These are phyloP conservation scores for Lasiosphaeris hirsuta DNA, from an alignment of 495 filamentous ascomycete genomes.

Conservation along the genomic window DNA sequence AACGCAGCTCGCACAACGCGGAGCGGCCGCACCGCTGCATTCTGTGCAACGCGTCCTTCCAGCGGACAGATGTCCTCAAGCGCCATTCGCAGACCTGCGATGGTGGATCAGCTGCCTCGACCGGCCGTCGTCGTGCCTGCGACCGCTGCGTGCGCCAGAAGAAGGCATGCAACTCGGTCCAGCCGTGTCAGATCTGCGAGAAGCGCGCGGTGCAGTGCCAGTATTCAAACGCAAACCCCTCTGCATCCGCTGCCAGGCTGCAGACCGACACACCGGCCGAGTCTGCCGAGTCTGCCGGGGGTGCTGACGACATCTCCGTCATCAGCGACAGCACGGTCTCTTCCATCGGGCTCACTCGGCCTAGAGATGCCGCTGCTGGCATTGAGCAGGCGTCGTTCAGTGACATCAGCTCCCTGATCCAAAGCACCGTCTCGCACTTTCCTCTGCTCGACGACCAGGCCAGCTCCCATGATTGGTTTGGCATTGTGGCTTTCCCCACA, in stretches of 20 bases:
- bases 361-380: not conserved
- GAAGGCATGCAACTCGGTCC: slow-evolving; percentile 31
- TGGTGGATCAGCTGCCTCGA: slow-evolving; percentile 14
- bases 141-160: slow-evolving; percentile 34
- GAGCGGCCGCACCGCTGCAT: slow-evolving; percentile 30
- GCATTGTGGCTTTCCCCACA: slow-evolving; percentile 8
- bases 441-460: slow-evolving; percentile 12
- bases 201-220: slow-evolving; percentile 21
- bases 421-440: slow-evolving; percentile 20
- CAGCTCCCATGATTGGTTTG: slow-evolving; percentile 19
- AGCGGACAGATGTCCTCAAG: slow-evolving; percentile 32
- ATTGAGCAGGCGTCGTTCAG: slow-evolving; percentile 15
- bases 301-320: not conserved
- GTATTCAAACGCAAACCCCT: slow-evolving; percentile 16
- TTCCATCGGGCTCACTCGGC: not conserved
- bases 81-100: slow-evolving; percentile 33
- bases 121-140: slow-evolving; percentile 27
- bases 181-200: slow-evolving; percentile 31
- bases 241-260: not conserved
- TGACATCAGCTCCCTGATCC: slow-evolving; percentile 21
- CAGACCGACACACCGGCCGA: not conserved
- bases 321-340: not conserved
- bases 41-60: slow-evolving; percentile 29
- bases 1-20: slow-evolving; percentile 26
- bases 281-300: too few species aligned